Percentiles rank a stretch among this genome's conserved stretches.
Conservation (phyloP, 371 early-diverging fungal species). For the Mucor piriformis region DNA sequence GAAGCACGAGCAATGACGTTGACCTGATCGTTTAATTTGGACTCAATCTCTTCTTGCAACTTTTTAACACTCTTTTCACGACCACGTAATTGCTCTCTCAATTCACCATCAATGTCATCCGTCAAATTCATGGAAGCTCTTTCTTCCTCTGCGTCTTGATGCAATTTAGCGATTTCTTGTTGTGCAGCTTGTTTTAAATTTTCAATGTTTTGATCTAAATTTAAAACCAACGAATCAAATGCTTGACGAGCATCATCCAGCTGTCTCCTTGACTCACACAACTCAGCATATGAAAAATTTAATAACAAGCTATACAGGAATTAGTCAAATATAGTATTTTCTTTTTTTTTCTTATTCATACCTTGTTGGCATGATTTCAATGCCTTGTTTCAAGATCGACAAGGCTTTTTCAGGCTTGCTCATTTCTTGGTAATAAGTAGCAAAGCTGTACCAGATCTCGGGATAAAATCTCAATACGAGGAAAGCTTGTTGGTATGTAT, state of each 20-base stretch:
- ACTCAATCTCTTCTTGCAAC: constrained; percentile 69
- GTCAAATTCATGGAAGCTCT: constrained; percentile 50
- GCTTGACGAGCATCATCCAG: constrained; percentile 67
- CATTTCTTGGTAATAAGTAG: constrained; percentile 70
- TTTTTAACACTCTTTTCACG: constrained; percentile 67
- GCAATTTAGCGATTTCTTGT: constrained; percentile 51
- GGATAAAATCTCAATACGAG: constrained; percentile 84
- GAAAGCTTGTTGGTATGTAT: constrained; percentile 88
- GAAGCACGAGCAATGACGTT: constrained; percentile 63
- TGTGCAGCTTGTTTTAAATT: constrained; percentile 52
- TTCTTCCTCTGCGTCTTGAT: constrained; percentile 51
- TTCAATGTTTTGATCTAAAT: constrained; percentile 55
- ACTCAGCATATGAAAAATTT: constrained; percentile 85
- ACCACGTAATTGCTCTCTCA: constrained; percentile 72
- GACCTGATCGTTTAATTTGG: constrained; percentile 61
- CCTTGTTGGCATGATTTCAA: constrained; percentile 67
- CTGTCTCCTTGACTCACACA: constrained; percentile 79
- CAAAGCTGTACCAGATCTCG: constrained; percentile 80
- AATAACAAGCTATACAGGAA: constrained; percentile 63
- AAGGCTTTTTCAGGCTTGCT: constrained; percentile 77
- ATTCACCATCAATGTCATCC: constrained; percentile 81
- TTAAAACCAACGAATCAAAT: constrained; percentile 72
- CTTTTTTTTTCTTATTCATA: not conserved
- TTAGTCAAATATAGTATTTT: not conserved
- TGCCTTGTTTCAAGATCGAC: constrained; percentile 70